Evolutionary conservation across 352 stramenopile genomes (phyloP).

Genomic region (Phytophthora fragariae): DNA sequence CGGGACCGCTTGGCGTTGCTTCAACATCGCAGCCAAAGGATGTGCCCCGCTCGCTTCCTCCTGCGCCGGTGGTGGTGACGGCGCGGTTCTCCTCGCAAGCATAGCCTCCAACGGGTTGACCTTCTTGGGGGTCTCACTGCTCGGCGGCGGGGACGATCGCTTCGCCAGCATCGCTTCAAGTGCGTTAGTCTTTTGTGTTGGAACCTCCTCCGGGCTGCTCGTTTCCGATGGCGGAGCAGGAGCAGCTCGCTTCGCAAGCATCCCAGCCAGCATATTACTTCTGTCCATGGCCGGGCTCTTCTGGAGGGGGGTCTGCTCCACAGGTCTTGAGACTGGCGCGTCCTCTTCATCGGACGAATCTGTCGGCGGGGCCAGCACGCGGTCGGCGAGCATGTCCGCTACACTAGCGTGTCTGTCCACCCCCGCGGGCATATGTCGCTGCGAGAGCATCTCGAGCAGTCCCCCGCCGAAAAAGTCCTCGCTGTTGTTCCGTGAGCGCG

Average conservation of each 20-base stretch:
- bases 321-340: conserved; percentile 5
- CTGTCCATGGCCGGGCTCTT: conserved; percentile 23
- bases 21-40: conserved; percentile 53
- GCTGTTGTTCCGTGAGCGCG: conserved; percentile 41
- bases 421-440: conserved; percentile 46
- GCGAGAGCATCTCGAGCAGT: conserved; percentile 43
- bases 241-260: conserved; percentile 38
- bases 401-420: conserved; percentile 40
- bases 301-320: conserved; percentile 5
- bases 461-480: conserved; percentile 40
- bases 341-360: conserved; percentile 19
- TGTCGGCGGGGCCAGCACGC: conserved; percentile 7
- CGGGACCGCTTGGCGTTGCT: conserved; percentile 39
- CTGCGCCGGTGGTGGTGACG: conserved; percentile 5
- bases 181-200: conserved; percentile 35
- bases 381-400: conserved; percentile 44
- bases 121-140: conserved; percentile 28
- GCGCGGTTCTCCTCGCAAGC: conserved; percentile 43
- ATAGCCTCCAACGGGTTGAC: conserved; percentile 53
- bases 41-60: conserved; percentile 28
- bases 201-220: background rate
- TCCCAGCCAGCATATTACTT: conserved; percentile 48
- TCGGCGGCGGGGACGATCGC: conserved; percentile 22
- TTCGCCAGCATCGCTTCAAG: conserved; percentile 52
- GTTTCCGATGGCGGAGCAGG: conserved; percentile 20